Conservation (phyloP, 1,284 basidiomycete genomes). For the Pseudozyma pruni region DNA sequence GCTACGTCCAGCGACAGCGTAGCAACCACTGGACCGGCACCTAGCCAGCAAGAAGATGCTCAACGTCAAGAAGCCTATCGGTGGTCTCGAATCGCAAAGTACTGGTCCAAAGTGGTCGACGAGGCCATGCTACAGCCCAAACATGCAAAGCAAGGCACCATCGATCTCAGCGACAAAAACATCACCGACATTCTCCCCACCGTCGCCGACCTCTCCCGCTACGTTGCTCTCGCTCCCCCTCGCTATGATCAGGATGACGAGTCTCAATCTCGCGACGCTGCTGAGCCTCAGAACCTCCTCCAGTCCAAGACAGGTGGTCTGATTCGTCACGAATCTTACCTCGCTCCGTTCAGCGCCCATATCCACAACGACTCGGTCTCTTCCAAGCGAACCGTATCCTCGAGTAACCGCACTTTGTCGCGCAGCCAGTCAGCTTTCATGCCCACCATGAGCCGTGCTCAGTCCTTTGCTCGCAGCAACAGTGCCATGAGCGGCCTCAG, state of each 20-base stretch:
- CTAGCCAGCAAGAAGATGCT: conserved; percentile 1
- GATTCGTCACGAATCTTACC: conserved; percentile 44
- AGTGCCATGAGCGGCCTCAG: conserved; percentile 32
- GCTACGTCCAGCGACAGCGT: conserved; percentile 24
- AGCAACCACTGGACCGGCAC: not conserved
- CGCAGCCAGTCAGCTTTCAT: conserved; percentile 44
- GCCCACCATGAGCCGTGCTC: conserved; percentile 21
- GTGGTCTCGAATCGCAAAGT: conserved; percentile 38
- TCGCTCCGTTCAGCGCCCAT: conserved; percentile 43
- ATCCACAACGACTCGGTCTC: conserved; percentile 28
- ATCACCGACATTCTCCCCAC: conserved; percentile 44
- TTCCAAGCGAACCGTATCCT: not conserved
- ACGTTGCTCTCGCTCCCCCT: conserved; percentile 42
- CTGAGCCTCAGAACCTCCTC: conserved; percentile 18
- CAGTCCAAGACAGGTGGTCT: conserved; percentile 40
- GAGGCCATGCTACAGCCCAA: conserved; percentile 33
- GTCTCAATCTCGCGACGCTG: not conserved
- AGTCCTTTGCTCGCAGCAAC: conserved; percentile 35
- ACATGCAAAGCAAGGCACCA: conserved; percentile 27
- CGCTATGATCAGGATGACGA: conserved; percentile 32
- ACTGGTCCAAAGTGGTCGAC: conserved; percentile 45
- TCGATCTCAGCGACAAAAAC: conserved; percentile 37
- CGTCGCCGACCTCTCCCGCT: conserved; percentile 45
- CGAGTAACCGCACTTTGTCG: conserved; percentile 15
- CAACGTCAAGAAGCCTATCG: conserved; percentile 20